These are phyloP conservation scores for Pseudocercospora cruenta DNA, from an alignment of 2,329 filamentous ascomycete species.

Conservation along the genomic window DNA sequence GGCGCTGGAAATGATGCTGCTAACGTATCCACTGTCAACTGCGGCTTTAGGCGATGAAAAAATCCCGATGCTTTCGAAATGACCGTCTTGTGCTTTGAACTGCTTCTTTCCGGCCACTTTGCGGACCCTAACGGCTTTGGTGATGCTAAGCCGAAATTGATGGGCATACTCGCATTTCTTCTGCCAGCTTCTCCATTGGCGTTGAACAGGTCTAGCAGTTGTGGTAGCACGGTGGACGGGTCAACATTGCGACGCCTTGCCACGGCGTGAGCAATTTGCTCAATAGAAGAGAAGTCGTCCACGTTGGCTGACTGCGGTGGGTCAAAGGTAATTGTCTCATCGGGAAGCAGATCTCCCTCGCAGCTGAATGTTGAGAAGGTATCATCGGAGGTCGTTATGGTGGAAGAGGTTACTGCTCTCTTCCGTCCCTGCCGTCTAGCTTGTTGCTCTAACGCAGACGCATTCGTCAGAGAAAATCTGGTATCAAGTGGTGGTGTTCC, in stretches of 20 bases:
- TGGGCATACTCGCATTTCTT: slow-evolving; percentile 8
- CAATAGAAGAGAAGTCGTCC: slow-evolving; percentile 37
- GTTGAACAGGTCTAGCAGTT: slow-evolving; percentile 41
- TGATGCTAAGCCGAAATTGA: background rate
- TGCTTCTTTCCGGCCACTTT: slow-evolving; percentile 7
- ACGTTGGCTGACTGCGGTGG: background rate
- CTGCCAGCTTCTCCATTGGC: background rate
- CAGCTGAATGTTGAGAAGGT: slow-evolving; percentile 42
- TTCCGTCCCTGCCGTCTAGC: slow-evolving; percentile 12
- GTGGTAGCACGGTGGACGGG: slow-evolving; percentile 36
- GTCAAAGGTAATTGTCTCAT: slow-evolving; percentile 30
- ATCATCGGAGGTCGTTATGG: slow-evolving; percentile 31
- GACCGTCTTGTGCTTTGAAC: slow-evolving; percentile 27
- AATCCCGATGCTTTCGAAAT: slow-evolving; percentile 38
- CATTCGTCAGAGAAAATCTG: slow-evolving; percentile 30
- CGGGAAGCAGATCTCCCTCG: slow-evolving; percentile 38
- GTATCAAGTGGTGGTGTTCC: slow-evolving; percentile 39
- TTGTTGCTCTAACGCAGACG: slow-evolving; percentile 30
- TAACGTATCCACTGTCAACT: slow-evolving; percentile 27
- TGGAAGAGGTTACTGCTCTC: slow-evolving; percentile 23
- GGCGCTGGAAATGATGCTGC: slow-evolving; percentile 4
- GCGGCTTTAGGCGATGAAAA: slow-evolving; percentile 36
- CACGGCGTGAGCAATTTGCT: slow-evolving; percentile 40
- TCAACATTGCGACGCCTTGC: slow-evolving; percentile 43
- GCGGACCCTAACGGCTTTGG: slow-evolving; percentile 10